phyloP scores from a whole-genome alignment of 495 filamentous ascomycete species.

The Hypoxylon fragiforme region DNA sequence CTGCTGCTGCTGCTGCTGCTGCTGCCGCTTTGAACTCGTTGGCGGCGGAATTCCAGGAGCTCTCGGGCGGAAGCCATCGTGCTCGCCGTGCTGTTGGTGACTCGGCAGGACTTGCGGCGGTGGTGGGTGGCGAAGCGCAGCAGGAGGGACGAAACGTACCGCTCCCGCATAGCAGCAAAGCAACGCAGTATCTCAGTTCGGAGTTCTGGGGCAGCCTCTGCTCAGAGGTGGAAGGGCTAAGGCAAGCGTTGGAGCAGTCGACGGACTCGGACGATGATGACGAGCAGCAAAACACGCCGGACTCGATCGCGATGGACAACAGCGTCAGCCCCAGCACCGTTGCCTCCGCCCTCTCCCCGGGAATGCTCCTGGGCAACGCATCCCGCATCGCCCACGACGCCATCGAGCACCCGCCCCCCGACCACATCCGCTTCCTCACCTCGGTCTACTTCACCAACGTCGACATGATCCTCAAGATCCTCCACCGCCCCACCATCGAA shows the following conservation, averaged over 20 bases:
- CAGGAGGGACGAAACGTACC: slow-evolving; percentile 19
- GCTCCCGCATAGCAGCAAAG: slow-evolving; percentile 26
- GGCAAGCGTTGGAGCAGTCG: slow-evolving; percentile 44
- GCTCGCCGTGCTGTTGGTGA: slow-evolving; percentile 46
- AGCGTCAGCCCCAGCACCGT: slow-evolving; percentile 55
- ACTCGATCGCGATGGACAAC: slow-evolving; percentile 45
- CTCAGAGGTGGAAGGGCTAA: slow-evolving; percentile 61
- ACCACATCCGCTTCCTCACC: slow-evolving; percentile 62
- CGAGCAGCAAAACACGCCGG: slow-evolving; percentile 42
- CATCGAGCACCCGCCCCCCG: slow-evolving; percentile 54
- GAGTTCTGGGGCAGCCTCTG: slow-evolving; percentile 78
- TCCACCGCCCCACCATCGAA: slow-evolving; percentile 52
- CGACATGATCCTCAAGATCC: slow-evolving; percentile 56
- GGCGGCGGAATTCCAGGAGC: neutral
- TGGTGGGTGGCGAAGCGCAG: slow-evolving; percentile 30
- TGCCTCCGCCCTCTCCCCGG: slow-evolving; percentile 57
- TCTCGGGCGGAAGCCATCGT: slow-evolving; percentile 11
- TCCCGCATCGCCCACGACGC: slow-evolving; percentile 34
- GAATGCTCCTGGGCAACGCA: slow-evolving; percentile 53
- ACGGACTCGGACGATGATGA: slow-evolving; percentile 56
- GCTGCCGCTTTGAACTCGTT: slow-evolving; percentile 3
- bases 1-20: slow-evolving; percentile 9
- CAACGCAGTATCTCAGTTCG: slow-evolving; percentile 69
- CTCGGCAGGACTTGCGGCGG: slow-evolving; percentile 37
- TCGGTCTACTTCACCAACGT: slow-evolving; percentile 60